Conservation (phyloP, 805 yeast genomes). For the Candida cerambycidarum region DNA sequence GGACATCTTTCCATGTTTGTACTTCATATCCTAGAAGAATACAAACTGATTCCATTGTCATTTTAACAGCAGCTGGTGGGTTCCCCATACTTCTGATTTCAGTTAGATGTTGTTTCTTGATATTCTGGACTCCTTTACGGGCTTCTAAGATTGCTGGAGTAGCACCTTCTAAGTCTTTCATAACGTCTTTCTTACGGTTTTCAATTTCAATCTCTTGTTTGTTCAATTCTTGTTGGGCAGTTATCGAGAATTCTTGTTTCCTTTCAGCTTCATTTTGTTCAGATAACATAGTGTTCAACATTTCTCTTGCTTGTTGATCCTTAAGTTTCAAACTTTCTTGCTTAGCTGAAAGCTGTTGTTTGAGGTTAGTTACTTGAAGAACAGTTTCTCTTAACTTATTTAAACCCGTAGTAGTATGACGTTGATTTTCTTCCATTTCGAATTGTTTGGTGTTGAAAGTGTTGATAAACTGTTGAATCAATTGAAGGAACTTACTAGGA, state of each 20-base stretch:
- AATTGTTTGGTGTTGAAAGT: conserved; percentile 44
- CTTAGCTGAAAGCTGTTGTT: conserved; percentile 53
- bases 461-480: conserved; percentile 30
- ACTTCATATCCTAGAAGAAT: conserved; percentile 71
- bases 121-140: conserved; percentile 83
- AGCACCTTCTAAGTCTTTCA: conserved; percentile 66
- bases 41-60: conserved; percentile 87
- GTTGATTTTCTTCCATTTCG: conserved; percentile 61
- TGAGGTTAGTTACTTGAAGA: conserved; percentile 62
- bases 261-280: conserved; percentile 94
- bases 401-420: conserved; percentile 71
- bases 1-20: conserved; percentile 78
- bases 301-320: conserved; percentile 65
- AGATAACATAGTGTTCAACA: conserved; percentile 70
- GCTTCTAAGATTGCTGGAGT: conserved; percentile 88
- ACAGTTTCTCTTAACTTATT: conserved; percentile 77
- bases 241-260: conserved; percentile 79
- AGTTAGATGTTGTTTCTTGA: conserved; percentile 87
- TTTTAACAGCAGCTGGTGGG: conserved; percentile 85
- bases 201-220: conserved; percentile 64
- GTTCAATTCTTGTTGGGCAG: conserved; percentile 67
- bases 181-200: conserved; percentile 52
- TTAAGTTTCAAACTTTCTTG: conserved; percentile 50
- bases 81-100: conserved; percentile 86
- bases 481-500: conserved; percentile 12